Evolutionary conservation across 1,284 basidiomycete species (phyloP).

Genomic region (Cryptococcus sp.): DNA sequence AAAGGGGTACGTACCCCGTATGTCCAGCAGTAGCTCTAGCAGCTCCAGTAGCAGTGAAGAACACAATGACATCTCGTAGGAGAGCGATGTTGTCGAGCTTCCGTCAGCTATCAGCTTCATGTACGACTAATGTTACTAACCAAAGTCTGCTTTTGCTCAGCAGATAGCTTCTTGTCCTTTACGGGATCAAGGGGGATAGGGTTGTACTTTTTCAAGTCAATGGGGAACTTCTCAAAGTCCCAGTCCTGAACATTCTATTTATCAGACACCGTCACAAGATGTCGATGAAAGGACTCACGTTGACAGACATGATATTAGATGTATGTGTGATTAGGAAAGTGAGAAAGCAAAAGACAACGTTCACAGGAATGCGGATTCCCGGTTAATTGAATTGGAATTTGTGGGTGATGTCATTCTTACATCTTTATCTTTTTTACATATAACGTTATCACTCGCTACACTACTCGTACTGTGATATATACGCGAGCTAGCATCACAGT

Average conservation of each 20-base stretch:
- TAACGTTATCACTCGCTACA: too few relatives aligned
- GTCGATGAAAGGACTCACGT: conserved; percentile 6
- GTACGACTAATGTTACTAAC: conserved; percentile 2
- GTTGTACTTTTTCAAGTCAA: conserved; percentile 69
- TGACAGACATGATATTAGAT: conserved; percentile 11
- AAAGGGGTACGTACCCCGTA: conserved; percentile 46
- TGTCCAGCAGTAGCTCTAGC: conserved; percentile 77
- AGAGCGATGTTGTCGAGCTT: conserved; percentile 64
- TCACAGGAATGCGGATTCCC: too few relatives aligned
- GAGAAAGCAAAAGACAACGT: neutral
- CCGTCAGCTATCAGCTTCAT: neutral
- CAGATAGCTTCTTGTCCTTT: conserved; percentile 56
- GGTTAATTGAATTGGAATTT: too few relatives aligned
- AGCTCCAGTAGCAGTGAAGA: conserved; percentile 73
- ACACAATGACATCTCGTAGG: conserved; percentile 72
- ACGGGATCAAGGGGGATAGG: conserved; percentile 66
- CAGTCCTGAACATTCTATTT: conserved; percentile 21
- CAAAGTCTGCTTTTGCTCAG: conserved; percentile 59
- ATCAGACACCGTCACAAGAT: neutral
- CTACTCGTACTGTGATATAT: too few relatives aligned
- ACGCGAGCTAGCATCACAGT: too few relatives aligned
- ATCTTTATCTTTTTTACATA: too few relatives aligned
- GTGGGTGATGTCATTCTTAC: too few relatives aligned
- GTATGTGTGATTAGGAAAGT: neutral
- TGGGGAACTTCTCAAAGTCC: conserved; percentile 55